A percentile compares a stretch with the other conserved stretches of the same genome.
Evolutionary conservation across 2,329 filamentous ascomycete species (phyloP).

Genomic region (Trichoderma breve): DNA sequence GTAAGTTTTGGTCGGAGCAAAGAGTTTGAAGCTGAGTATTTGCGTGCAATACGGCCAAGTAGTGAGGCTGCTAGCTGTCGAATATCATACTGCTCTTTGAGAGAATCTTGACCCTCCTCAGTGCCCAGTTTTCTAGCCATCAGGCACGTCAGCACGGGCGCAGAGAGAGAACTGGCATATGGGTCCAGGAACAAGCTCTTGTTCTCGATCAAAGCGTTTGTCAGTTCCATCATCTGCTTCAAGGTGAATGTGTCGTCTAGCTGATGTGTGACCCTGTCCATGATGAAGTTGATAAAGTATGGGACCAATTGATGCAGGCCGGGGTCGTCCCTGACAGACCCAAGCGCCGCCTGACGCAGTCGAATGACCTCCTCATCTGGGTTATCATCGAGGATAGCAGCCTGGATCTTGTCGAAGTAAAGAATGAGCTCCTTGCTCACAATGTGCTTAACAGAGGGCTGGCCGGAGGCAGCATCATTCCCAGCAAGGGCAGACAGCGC

Average conservation of each 20-base stretch:
- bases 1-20: slow-evolving; percentile 85
- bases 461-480: slow-evolving; percentile 78
- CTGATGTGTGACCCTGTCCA: slow-evolving; percentile 92
- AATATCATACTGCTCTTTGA: slow-evolving; percentile 70
- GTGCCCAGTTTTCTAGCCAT: slow-evolving; percentile 72
- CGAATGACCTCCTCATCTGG: slow-evolving; percentile 72
- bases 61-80: slow-evolving; percentile 82
- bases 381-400: slow-evolving; percentile 81
- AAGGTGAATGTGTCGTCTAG: slow-evolving; percentile 87
- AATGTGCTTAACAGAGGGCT: slow-evolving; percentile 91
- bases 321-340: slow-evolving; percentile 82
- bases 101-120: slow-evolving; percentile 49
- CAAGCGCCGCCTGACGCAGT: slow-evolving; percentile 79
- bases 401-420: slow-evolving; percentile 94
- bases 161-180: slow-evolving; percentile 66
- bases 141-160: slow-evolving; percentile 87
- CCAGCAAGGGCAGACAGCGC: slow-evolving; percentile 78
- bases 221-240: slow-evolving; percentile 88
- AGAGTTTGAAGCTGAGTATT: slow-evolving; percentile 77
- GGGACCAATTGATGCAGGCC: slow-evolving; percentile 93
- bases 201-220: slow-evolving; percentile 80
- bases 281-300: slow-evolving; percentile 94
- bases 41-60: slow-evolving; percentile 73
- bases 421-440: slow-evolving; percentile 93
- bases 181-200: slow-evolving; percentile 69